Base-by-base conservation (phyloP, 495 filamentous ascomycete species). In the Neurospora intermedia region DNA sequence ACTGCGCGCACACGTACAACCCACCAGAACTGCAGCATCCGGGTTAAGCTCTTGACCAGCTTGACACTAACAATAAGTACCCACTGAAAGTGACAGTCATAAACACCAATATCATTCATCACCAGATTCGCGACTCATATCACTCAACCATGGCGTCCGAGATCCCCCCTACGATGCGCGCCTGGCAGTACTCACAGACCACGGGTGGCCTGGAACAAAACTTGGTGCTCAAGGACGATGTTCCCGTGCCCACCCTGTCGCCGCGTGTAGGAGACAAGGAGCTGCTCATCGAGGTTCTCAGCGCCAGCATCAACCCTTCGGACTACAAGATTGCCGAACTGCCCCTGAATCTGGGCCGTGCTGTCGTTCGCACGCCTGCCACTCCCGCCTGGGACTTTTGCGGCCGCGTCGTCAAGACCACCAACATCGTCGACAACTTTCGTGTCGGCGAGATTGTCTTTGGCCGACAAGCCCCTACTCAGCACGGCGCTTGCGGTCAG, bases 251-350 rank as follows among this genome's bases (percentile, higher is more conserved):
- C 5, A 70, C 77, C 15, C 75, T 77, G 7, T 74, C 78, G 7
- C 81, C 85, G 1, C 78, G 78, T 1, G 74, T 80, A 18, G 66
- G 71, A 10, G 78, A 85, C 73, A 80, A 88, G 73, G 72, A 77
- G 23, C 72, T 89, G 40, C 86, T 93, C 35, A 80, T 93, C 62
- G 80, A 87, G 69, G 87, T 92, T 8, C 76, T 88, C 70, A 79
- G 84, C 69, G 81, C 83, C 13, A 79, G 86, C 18, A 79, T 93
- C 69, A 94, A 94, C 80, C 91, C 91, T 3, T 87, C 88, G 40
- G 91, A 94, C 84, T 89, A 89, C 87, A 93, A 93, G 79, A 74
- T 88, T 20, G 85, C 88, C 20, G 89, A 92, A 74, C 73, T 89
- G 69, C 81, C 82, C 1, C 35, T 84, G 10, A 66, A 66, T 66